Base-by-base conservation (phyloP, 2,329 filamentous ascomycete species). In the Drechslera avenae region DNA sequence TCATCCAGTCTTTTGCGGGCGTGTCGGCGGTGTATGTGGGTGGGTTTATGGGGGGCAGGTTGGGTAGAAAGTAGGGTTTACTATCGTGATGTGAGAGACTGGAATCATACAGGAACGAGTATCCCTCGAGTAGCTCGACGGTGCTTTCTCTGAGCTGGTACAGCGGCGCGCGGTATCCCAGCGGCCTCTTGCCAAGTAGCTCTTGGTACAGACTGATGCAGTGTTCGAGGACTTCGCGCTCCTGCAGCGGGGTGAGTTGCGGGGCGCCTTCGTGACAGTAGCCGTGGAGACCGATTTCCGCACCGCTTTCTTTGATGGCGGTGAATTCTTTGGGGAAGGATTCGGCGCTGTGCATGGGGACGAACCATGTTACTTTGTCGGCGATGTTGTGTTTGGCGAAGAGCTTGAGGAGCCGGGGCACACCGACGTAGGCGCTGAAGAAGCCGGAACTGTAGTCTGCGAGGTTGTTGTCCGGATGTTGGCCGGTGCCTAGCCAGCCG, bases 261-360 rank as follows among this genome's bases (percentile, higher is more conserved):
- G 64, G 61, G 1, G 76, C 73, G 33, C 74, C 73, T 68, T 81
- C 79, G 53, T 81, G 79, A n/a, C 73, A 72, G 56, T 80, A 81
- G 9, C 77, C 78, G 56, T 81, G 78, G 1, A 80, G 64, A 0
- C 75, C 82, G 37, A 84, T 79, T 57, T 84, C 81, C 4, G 76
- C 77, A 5, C 83, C 81, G 26, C 77, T 79, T 4, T 79, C 74
- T 2, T 83, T 68, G 17, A 86, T 81, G 37, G 74, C 72, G 42
- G 72, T 68, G 2, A 80, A 79, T 47, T 83, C 75, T 2, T 71
- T 64, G 0, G 82, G 82, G 54, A 85, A 85, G 8, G 78, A 83
- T 56, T 86, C 83, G 42, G 82, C 75, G 0, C 78, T 81, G 68
- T 86, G 83, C 39, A 83, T 82, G 0, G 83, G 83, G 9, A 85